These are phyloP conservation scores for Cercospora brassicicola DNA, from an alignment of 2,329 filamentous ascomycete genomes.

Conservation along the genomic window DNA sequence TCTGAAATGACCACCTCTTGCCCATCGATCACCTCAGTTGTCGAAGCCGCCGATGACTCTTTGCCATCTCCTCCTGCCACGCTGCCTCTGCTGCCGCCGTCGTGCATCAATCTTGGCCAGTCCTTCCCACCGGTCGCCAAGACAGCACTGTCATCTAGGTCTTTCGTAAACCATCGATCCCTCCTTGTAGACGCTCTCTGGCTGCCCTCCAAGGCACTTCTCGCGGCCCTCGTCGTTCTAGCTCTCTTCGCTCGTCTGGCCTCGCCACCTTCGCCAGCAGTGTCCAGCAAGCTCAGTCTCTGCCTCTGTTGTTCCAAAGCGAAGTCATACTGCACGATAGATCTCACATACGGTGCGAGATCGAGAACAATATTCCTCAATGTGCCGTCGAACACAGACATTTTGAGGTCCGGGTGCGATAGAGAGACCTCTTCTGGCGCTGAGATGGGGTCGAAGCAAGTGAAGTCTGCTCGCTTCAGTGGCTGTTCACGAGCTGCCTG, in stretches of 20 bases:
- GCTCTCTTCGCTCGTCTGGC: conserved; percentile 54
- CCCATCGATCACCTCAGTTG: not conserved
- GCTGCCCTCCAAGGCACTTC: conserved; percentile 70
- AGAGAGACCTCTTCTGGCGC: conserved; percentile 39
- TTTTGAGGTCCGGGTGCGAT: conserved; percentile 48
- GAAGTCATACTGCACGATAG: conserved; percentile 75
- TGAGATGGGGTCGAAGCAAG: conserved; percentile 56
- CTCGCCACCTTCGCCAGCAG: conserved; percentile 51
- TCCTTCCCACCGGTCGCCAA: conserved; percentile 58
- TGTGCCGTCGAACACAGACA: conserved; percentile 76
- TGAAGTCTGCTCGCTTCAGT: conserved; percentile 45
- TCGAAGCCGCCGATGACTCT: not conserved
- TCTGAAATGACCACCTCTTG: not conserved
- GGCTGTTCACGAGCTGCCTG: conserved; percentile 4
- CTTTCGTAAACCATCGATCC: conserved; percentile 69
- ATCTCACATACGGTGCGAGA: conserved; percentile 84
- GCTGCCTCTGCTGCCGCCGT: not conserved
- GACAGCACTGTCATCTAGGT: conserved; percentile 61
- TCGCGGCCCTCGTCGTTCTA: conserved; percentile 70
- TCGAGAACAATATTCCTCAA: conserved; percentile 68
- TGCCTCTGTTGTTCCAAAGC: conserved; percentile 67
- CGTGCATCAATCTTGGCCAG: conserved; percentile 38
- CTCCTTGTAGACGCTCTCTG: conserved; percentile 64
- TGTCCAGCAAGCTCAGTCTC: conserved; percentile 62
- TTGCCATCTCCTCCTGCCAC: not conserved